These are phyloP conservation scores for Boletellus sp. DNA, from an alignment of 768 basidiomycete species.

Conservation along the genomic window DNA sequence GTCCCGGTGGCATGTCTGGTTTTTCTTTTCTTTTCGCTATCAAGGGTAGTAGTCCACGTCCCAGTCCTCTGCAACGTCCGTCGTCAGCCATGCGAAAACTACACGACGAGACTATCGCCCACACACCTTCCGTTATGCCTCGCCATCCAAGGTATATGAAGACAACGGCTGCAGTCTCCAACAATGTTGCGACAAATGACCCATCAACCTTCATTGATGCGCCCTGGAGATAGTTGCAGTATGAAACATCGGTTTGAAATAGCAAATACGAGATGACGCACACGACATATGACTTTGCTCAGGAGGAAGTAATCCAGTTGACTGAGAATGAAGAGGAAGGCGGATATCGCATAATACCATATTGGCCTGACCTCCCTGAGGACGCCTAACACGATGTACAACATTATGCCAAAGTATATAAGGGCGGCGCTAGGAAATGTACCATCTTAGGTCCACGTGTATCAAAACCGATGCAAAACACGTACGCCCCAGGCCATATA, in stretches of 20 bases:
- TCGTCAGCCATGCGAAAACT: constrained; percentile 2
- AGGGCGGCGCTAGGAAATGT: constrained; percentile 49
- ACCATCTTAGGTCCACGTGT: constrained; percentile 1
- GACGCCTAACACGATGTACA: constrained; percentile 71
- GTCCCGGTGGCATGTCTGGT: background rate
- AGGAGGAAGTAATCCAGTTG: constrained; percentile 86
- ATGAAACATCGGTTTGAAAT: constrained; percentile 9
- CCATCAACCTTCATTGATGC: constrained; percentile 75
- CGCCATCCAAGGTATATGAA: constrained; percentile 77
- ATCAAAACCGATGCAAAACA: constrained; percentile 13
- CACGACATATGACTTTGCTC: constrained; percentile 68
- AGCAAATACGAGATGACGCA: constrained; percentile 30
- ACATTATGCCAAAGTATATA: constrained; percentile 71
- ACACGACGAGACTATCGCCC: background rate
- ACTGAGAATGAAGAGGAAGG: constrained; percentile 71
- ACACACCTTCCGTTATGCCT: constrained; percentile 83
- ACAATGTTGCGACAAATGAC: constrained; percentile 78
- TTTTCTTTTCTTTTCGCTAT: constrained; percentile 15
- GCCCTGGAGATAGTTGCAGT: constrained; percentile 38
- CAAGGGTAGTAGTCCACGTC: constrained; percentile 49
- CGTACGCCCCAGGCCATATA: constrained; percentile 76
- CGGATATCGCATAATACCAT: constrained; percentile 70
- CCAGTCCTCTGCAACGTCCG: constrained; percentile 41
- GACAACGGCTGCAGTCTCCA: constrained; percentile 73
- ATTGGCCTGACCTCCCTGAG: constrained; percentile 80